Percentiles rank a stretch among this genome's conserved stretches.
Evolutionary conservation across 305 asterid genomes (phyloP).

Genomic region (Solanum hybrid): DNA sequence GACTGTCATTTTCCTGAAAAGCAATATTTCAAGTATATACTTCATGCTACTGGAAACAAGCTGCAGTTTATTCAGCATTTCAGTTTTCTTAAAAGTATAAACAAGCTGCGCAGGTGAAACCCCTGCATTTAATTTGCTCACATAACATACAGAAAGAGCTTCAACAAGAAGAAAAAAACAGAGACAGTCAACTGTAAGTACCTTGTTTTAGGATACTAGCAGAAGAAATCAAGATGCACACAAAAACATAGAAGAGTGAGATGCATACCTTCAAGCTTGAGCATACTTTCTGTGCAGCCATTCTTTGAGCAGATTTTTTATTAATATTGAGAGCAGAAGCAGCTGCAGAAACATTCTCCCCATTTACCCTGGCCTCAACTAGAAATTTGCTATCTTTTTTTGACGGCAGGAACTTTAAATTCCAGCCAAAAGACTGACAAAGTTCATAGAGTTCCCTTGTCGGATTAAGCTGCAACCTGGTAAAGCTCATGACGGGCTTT

Average conservation of each 20-base stretch:
- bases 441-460: constrained; percentile 69
- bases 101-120: background rate
- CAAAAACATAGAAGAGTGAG: background rate
- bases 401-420: constrained; percentile 26
- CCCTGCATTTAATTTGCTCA: background rate
- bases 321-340: constrained; percentile 43
- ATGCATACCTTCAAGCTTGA: constrained; percentile 50
- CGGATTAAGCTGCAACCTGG: constrained; percentile 63
- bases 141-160: background rate
- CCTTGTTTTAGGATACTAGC: background rate
- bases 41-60: background rate
- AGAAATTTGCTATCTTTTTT: constrained; percentile 41
- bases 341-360: constrained; percentile 19
- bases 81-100: background rate
- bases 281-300: constrained; percentile 42
- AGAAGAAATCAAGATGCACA: background rate
- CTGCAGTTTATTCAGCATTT: background rate
- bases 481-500: constrained; percentile 51
- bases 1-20: background rate
- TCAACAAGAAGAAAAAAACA: background rate
- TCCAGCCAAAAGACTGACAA: constrained; percentile 60
- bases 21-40: background rate
- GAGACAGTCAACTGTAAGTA: background rate
- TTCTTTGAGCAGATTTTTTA: constrained; percentile 48
- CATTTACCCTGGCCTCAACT: constrained; percentile 48